Base-by-base conservation (phyloP, 163 green algal species). In the Coccomyxa subellipsoidea region DNA sequence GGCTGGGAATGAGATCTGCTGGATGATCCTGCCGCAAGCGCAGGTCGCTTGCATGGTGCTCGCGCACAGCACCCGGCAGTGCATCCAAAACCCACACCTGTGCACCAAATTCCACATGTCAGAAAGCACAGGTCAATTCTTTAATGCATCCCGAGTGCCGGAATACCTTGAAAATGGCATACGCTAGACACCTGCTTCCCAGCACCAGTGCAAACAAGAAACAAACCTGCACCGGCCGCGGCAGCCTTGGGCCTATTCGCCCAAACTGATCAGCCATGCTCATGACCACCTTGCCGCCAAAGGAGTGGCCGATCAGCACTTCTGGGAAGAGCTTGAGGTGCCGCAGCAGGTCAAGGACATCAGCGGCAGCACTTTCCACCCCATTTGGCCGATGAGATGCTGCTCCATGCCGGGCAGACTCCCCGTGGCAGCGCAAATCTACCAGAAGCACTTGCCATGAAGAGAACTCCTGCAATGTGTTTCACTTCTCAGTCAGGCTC, bases 211-310 rank as follows among this genome's bases (percentile, higher is more conserved):
- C n/a, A n/a, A n/a, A n/a, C n/a, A 10, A 73, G 66, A 36, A 35
- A 23, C 66, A 29, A 54, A 94, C 92, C 91, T 97, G 90, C 32
- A 98, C 93, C 7, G 94, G 93, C 0, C 92, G 82, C 0, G 94
- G 95, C 71, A 98, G 87, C 27, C 72, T 81, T 37, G 83, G 76
- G 12, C 85, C 86, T 39, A 79, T 40, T 31, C 40, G 32, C 38
- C 82, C 85, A 90, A 98, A 98, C 87, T 98, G 93, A 69, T 95
- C 80, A 0, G 92, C 91, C 94, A 98, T 98, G 78, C 84, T 89
- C 91, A 98, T 93, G 27, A 96, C 94, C 25, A 98, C 94, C 89
- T 98, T 98, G 70, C 94, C 95, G 25, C 96, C 96, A 86, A 98
- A 97, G 7, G 88, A 95, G 83, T 99, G 96, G 9, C 96, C 96